These are phyloP conservation scores for Lenwebbia sp. DNA, from an alignment of 345 rosid species.

Conservation along the genomic window DNA sequence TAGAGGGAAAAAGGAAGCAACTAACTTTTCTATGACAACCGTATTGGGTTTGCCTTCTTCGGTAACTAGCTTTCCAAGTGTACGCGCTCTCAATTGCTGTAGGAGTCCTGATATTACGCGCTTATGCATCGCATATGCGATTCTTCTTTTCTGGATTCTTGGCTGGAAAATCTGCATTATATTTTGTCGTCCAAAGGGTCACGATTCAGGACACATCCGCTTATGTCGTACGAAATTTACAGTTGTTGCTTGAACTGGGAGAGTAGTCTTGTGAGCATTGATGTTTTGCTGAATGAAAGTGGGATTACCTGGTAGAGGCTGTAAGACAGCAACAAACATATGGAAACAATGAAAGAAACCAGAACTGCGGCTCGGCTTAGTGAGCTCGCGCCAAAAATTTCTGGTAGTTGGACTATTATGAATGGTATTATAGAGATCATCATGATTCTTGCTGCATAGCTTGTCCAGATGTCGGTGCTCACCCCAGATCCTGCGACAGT, in stretches of 20 bases:
- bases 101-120: conserved; percentile 37
- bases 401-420: conserved; percentile 20
- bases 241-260: background rate
- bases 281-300: background rate
- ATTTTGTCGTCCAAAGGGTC: background rate
- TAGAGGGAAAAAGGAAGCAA: background rate
- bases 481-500: conserved; percentile 7
- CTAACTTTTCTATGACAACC: conserved; percentile 17
- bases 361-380: conserved; percentile 20
- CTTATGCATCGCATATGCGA: conserved; percentile 30
- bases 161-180: conserved; percentile 35
- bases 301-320: conserved; percentile 30
- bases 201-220: background rate
- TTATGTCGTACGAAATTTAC: background rate
- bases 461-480: conserved; percentile 33
- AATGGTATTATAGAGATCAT: conserved; percentile 27
- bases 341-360: conserved; percentile 16
- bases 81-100: conserved; percentile 11
- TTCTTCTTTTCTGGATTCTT: conserved; percentile 35
- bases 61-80: conserved; percentile 23
- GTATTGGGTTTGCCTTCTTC: conserved; percentile 23
- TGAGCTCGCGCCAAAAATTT: conserved; percentile 9
- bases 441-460: conserved; percentile 36
- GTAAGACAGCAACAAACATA: conserved; percentile 20
- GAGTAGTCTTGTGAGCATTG: background rate